Base-by-base conservation (phyloP, 129 eudicot genomes). In the Pulicaria dysenterica region DNA sequence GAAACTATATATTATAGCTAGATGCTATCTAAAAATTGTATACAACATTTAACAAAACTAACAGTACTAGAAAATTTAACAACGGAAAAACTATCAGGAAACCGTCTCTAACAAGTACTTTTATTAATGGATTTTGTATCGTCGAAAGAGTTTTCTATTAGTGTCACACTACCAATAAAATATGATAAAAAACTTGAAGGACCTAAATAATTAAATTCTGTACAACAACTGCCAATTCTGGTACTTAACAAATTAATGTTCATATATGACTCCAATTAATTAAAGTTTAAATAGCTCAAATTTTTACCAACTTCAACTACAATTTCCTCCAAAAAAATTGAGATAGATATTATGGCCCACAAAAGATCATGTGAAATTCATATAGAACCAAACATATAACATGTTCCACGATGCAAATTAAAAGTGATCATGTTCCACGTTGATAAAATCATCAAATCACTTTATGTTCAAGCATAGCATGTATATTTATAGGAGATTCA, bases 371-470 rank as follows among this genome's bases (percentile, higher is more conserved):
- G 37, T 41, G 19, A 13, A 24, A 41, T 14, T 54, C 69, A 55
- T 61, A 73, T 59, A 77, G 34, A 55, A 70, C 57, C 77, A 77
- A 75, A 53, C 70, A 77, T 66, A 72, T 58, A 64, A 46, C 90
- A 79, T 72, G 74, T 64, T 74, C 70, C 54, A 67, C 77, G 78
- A 81, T 62, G 66, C 34, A 83, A 66, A 77, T 59, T 77, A 8
- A 61, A 70, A 73, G 85, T 43, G 6, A n/a, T 49, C 91, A 86
- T 77, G 87, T 83, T 86, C 82, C 60, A 61, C 76, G 91, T 83
- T 74, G 73, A 24, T 57, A 72, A 73, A 82, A 79, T 60, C 73
- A 46, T 53, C 13, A 34, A 39, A 58, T 54, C 36, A 15, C 70
- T 79, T 73, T 44, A 8, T 37, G 38, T 50, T 56, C 61, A 24